Percentiles rank a stretch among this genome's conserved stretches.
These are phyloP conservation scores for Xerocomellus dryophilus DNA, from an alignment of 768 basidiomycete genomes.

Conservation along the genomic window DNA sequence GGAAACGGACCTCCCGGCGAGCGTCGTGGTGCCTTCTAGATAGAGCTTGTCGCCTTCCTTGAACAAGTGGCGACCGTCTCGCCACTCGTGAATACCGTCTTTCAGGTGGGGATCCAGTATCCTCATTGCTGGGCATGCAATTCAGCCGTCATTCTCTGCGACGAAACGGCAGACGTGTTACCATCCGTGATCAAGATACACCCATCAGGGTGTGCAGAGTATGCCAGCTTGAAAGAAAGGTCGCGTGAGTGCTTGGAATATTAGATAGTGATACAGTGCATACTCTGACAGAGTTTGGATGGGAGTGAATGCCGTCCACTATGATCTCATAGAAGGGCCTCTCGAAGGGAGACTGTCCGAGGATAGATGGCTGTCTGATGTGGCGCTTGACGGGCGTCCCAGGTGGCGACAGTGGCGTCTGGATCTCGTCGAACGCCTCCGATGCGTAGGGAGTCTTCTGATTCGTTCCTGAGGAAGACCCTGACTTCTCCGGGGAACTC, in stretches of 20 bases:
- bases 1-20: conserved; percentile 73
- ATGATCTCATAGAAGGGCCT: conserved; percentile 87
- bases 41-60: conserved; percentile 81
- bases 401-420: conserved; percentile 57
- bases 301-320: conserved; percentile 88
- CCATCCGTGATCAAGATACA: conserved; percentile 91
- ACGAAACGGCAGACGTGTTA: conserved; percentile 31
- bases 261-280: conserved; percentile 22
- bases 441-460: conserved; percentile 36
- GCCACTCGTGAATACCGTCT: conserved; percentile 87
- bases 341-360: conserved; percentile 47
- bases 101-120: conserved; percentile 80
- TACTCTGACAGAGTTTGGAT: conserved; percentile 86
- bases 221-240: conserved; percentile 58
- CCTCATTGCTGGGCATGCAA: conserved; percentile 59
- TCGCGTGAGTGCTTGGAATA: neutral
- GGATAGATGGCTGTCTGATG: conserved; percentile 32
- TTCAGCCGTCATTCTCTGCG: neutral
- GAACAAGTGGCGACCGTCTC: conserved; percentile 74
- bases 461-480: conserved; percentile 4
- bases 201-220: conserved; percentile 77
- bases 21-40: conserved; percentile 80
- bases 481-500: conserved; percentile 12
- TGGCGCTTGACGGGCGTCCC: conserved; percentile 41
- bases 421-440: conserved; percentile 60